Percentiles rank a stretch among this genome's conserved stretches.
phyloP scores from a whole-genome alignment of 352 stramenopile genomes.

The Aphanomyces cochlioides region DNA sequence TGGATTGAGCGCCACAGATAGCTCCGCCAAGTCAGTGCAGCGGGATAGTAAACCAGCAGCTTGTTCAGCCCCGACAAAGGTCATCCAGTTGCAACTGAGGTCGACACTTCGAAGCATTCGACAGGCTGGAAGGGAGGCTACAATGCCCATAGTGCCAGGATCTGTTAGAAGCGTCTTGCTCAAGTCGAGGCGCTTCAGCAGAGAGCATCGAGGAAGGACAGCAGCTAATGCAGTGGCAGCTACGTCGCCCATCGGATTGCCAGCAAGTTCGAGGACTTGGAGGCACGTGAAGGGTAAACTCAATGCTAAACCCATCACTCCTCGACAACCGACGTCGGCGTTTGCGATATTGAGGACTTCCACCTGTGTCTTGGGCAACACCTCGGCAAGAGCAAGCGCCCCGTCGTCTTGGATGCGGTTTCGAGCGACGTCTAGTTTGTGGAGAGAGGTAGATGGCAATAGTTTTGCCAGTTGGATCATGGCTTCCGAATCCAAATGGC shows the following conservation, averaged over 20 bases:
- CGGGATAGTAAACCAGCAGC: background rate
- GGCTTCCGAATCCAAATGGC: background rate
- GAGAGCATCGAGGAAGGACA: background rate
- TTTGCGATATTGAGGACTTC: background rate
- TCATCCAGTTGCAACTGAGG: constrained; percentile 9
- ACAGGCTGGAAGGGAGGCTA: background rate
- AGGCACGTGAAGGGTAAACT: background rate
- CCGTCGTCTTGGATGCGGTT: background rate
- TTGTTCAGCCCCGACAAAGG: background rate
- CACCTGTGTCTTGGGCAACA: background rate
- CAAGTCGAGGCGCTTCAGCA: background rate
- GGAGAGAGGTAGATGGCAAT: background rate
- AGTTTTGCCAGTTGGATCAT: background rate
- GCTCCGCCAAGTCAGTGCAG: background rate
- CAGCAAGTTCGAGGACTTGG: background rate
- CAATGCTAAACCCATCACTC: background rate
- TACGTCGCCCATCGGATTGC: constrained; percentile 1
- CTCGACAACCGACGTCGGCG: background rate
- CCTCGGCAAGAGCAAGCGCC: background rate
- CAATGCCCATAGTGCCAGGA: background rate
- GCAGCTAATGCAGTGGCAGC: background rate
- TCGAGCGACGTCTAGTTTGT: background rate
- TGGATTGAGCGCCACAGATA: background rate
- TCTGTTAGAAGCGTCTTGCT: background rate
- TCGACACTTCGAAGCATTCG: background rate